phyloP scores from a whole-genome alignment of 176 grass and related monocot species.

The Aegilops bicornis region DNA sequence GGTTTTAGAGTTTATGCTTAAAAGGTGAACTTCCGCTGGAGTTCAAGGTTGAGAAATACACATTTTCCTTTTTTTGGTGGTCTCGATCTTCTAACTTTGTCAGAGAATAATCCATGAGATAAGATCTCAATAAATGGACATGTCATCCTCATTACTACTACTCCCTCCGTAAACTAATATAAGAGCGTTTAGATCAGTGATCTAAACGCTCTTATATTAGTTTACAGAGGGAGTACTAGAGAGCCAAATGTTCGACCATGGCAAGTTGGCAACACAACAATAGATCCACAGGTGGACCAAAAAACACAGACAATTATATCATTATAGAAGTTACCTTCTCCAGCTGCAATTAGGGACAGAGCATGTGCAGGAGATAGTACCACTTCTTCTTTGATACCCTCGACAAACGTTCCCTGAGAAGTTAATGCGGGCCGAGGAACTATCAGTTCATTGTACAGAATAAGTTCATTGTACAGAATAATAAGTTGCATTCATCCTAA shows the following conservation, averaged over 20 bases:
- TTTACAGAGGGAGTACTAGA: neutral
- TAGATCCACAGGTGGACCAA: neutral
- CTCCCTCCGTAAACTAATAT: no score
- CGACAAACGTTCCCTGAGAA: slow-evolving; percentile 91
- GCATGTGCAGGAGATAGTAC: slow-evolving; percentile 99
- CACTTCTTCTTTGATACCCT: slow-evolving; percentile 99
- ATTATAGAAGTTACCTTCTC: slow-evolving; percentile 72
- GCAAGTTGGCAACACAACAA: slow-evolving; percentile 1
- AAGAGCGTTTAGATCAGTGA: no score
- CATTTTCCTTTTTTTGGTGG: neutral
- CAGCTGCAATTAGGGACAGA: slow-evolving; percentile 93
- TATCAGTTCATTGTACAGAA: slow-evolving; percentile 21
- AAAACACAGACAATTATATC: slow-evolving; percentile 1
- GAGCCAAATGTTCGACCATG: slow-evolving; percentile 1
- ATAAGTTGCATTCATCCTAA: slow-evolving; percentile 10
- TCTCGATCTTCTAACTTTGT: neutral
- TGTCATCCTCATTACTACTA: neutral
- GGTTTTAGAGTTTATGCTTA: neutral
- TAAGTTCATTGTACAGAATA: slow-evolving; percentile 24
- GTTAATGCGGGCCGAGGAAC: slow-evolving; percentile 25
- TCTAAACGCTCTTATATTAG: no score
- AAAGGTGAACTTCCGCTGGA: neutral
- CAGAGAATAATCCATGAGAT: neutral
- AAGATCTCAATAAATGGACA: neutral
- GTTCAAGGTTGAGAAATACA: neutral